phyloP scores from a whole-genome alignment of 306 rosid genomes.

The Dicorynia guianensis region DNA sequence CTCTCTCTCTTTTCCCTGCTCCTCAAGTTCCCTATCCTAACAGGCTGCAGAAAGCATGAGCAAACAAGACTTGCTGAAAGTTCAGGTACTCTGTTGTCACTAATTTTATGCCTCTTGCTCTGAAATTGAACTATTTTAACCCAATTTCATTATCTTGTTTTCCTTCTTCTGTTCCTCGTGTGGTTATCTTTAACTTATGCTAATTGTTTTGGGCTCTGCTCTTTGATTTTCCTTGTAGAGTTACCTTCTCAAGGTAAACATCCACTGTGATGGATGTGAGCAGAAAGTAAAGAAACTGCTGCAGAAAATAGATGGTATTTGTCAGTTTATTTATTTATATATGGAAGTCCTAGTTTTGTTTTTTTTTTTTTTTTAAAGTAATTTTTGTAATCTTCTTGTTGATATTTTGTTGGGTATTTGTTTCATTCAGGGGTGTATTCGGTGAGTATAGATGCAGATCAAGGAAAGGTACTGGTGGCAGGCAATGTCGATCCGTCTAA shows the following conservation, averaged over 20 bases:
- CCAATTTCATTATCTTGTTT: not conserved
- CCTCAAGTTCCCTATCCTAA: too few species aligned
- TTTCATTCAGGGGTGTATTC: slow-evolving; percentile 60
- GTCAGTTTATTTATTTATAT: not conserved
- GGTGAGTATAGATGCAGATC: slow-evolving; percentile 57
- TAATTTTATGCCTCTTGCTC: slow-evolving; percentile 13
- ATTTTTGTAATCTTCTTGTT: not conserved
- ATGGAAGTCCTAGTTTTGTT: not conserved
- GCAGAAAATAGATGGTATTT: slow-evolving; percentile 87
- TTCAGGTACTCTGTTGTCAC: slow-evolving; percentile 63
- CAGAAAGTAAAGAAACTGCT: slow-evolving; percentile 79
- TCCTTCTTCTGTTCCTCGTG: not conserved
- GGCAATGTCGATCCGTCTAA: slow-evolving; percentile 68
- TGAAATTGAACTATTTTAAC: not conserved
- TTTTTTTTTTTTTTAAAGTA: not conserved
- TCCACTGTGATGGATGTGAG: slow-evolving; percentile 90
- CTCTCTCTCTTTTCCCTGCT: not conserved
- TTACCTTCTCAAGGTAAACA: slow-evolving; percentile 76
- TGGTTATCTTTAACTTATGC: slow-evolving; percentile 9
- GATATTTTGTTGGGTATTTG: not conserved
- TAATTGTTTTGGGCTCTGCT: slow-evolving; percentile 30
- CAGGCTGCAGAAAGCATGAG: slow-evolving; percentile 51
- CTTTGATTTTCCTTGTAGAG: slow-evolving; percentile 53
- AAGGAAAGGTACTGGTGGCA: slow-evolving; percentile 64
- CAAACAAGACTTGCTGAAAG: slow-evolving; percentile 78